These are phyloP conservation scores for Martiniozyma asiatica DNA, from an alignment of 1,139 yeast species.

Conservation along the genomic window DNA sequence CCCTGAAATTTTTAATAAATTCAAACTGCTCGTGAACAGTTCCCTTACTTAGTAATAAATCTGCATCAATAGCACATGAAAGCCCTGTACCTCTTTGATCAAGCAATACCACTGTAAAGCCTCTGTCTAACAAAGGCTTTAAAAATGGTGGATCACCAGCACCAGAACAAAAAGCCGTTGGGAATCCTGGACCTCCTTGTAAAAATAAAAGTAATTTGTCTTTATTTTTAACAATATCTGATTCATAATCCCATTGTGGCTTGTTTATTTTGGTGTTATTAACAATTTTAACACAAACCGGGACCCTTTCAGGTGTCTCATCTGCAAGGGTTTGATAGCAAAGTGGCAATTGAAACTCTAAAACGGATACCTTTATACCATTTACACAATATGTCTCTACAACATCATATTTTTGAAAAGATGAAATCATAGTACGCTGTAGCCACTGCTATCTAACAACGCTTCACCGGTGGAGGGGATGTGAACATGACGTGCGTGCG, in stretches of 20 bases:
- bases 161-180: constrained; percentile 29
- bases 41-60: constrained; percentile 19
- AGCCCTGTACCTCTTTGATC: constrained; percentile 54
- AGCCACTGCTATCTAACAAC: too few species aligned
- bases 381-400: constrained; percentile 12
- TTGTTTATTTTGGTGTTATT: constrained; percentile 8
- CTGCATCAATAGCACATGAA: constrained; percentile 33
- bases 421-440: too few species aligned
- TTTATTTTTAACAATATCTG: constrained; percentile 8
- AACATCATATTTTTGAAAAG: too few species aligned
- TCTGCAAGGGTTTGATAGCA: constrained; percentile 11
- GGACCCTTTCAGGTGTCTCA: constrained; percentile 10
- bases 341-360: constrained; percentile 18
- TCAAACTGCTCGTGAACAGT: constrained; percentile 24
- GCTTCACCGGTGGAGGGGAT: too few species aligned
- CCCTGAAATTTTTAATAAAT: constrained; percentile 35
- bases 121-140: constrained; percentile 29
- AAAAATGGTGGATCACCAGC: constrained; percentile 22
- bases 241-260: constrained; percentile 3
- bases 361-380: constrained; percentile 12
- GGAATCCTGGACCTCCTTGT: constrained; percentile 54
- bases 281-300: constrained; percentile 18
- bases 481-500: too few species aligned
- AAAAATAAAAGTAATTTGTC: constrained; percentile 30
- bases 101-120: constrained; percentile 35